Evolutionary conservation across 192 early-diverging fungal species (phyloP).

Genomic region (Backusella sp.): DNA sequence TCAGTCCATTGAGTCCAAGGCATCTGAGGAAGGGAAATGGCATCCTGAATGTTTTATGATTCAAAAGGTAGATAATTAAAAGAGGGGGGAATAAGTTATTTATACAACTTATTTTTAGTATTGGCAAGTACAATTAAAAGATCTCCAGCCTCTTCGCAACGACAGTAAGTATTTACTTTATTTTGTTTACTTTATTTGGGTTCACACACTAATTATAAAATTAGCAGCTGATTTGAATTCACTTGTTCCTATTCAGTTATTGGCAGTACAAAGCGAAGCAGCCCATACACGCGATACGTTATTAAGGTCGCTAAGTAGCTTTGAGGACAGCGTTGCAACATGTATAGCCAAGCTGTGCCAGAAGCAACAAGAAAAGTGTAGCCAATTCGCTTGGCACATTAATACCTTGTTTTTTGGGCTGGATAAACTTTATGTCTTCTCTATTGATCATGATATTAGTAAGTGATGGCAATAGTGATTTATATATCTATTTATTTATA

Average conservation of each 20-base stretch:
- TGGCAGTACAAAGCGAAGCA: background rate
- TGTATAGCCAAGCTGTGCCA: background rate
- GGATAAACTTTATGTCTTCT: background rate
- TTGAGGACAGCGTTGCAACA: background rate
- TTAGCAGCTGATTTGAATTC: background rate
- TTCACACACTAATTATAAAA: constrained; percentile 8
- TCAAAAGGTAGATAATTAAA: constrained; percentile 55
- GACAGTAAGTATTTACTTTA: background rate
- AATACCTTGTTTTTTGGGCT: constrained; percentile 1
- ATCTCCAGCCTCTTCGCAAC: constrained; percentile 5
- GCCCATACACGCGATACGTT: background rate
- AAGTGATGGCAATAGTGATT: background rate
- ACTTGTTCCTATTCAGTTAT: constrained; percentile 5
- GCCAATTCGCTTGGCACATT: background rate
- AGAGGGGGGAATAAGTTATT: background rate
- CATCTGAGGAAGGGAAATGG: constrained; percentile 62
- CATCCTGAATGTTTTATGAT: constrained; percentile 95
- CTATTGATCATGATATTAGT: background rate
- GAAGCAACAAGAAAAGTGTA: background rate
- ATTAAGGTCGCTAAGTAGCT: background rate
- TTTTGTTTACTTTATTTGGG: constrained; percentile 8
- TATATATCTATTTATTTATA: background rate
- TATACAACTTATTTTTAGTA: constrained; percentile 14
- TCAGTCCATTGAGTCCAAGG: constrained; percentile 72
- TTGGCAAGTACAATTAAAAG: constrained; percentile 11